Base-by-base conservation (phyloP, 768 basidiomycete species). In the Phanerochaete sordida region DNA sequence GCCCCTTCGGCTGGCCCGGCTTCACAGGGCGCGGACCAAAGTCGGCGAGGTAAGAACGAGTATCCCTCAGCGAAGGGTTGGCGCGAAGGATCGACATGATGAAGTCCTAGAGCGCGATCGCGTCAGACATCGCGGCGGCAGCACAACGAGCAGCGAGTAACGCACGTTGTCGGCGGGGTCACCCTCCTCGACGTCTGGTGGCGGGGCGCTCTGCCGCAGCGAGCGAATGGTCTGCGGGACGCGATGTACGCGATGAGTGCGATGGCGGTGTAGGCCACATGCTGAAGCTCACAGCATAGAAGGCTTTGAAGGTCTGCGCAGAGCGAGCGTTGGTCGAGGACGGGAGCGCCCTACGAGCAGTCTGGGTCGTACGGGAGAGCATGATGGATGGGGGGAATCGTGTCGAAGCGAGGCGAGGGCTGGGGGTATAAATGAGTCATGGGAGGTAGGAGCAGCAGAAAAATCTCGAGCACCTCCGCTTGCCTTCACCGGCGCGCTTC, bases 61-160 rank as follows among this genome's bases (percentile, higher is more conserved):
- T 89, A 71, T 99, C 97, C 64, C 97, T 81, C 55, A 88, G 73
- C 1, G 96, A 98, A 13, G 97, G 96, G 62, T 91, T 93, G 28
- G 97, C 89, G 56, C 90, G 88, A 54, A 99, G 80, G 67, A 99
- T 91, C 31, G 95, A 97, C 58, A 98, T 76, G 69, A 99, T 95
- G 69, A 99, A 95, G 72, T 98, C 97, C 94, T 98, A 71, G 21
- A 8, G 3, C 26, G 39, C 19, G 19, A 21, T 2, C 5, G 46
- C 16, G 19, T 57, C 13, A 57, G 27, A n/a, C 13, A 27, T n/a
- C 19, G 33, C 33, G 30, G 45, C 6, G 45, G n/a, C 23, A 26
- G 5, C 21, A 8, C 28, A 19, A 11, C 16, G 28, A 50, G 27
- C 23, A 53, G 33, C 35, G 4, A n/a, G 21, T 13, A 5, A 60